Conservation (phyloP, 2,329 filamentous ascomycete genomes). For the Orbilia javanica region DNA sequence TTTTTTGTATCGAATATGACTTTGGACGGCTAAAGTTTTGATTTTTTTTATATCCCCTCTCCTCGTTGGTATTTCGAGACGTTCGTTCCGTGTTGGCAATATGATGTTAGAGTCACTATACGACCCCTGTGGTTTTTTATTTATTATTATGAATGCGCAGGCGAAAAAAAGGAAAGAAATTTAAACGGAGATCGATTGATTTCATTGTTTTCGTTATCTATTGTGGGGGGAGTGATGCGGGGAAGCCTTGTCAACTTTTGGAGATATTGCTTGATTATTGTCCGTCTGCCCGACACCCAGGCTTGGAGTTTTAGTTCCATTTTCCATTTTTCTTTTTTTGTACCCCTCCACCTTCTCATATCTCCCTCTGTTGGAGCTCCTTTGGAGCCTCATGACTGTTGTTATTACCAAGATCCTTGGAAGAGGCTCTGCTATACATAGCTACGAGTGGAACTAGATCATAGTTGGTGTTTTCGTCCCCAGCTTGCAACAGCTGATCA, state of each 20-base stretch:
- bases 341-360: too few relatives aligned
- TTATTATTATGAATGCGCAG: not conserved
- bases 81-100: slow-evolving; percentile 3
- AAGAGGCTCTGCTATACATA: slow-evolving; percentile 11
- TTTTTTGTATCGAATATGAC: slow-evolving; percentile 13
- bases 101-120: slow-evolving; percentile 3
- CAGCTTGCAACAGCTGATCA: not conserved
- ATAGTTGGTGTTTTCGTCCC: not conserved
- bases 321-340: not conserved
- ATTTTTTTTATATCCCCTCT: not conserved
- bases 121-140: not conserved
- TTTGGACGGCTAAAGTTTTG: too few relatives aligned
- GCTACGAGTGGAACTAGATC: not conserved
- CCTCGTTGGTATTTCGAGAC: not conserved
- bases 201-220: not conserved
- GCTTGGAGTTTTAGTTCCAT: slow-evolving; percentile 2
- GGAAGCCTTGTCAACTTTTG: not conserved
- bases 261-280: not conserved
- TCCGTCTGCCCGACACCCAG: not conserved
- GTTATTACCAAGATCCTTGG: not conserved
- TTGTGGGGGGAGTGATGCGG: not conserved
- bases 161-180: not conserved
- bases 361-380: too few relatives aligned
- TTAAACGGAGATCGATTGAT: not conserved
- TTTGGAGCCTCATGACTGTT: not conserved